These are phyloP conservation scores for Arthrobotrys musiformis DNA, from an alignment of 2,329 filamentous ascomycete species.

Conservation along the genomic window DNA sequence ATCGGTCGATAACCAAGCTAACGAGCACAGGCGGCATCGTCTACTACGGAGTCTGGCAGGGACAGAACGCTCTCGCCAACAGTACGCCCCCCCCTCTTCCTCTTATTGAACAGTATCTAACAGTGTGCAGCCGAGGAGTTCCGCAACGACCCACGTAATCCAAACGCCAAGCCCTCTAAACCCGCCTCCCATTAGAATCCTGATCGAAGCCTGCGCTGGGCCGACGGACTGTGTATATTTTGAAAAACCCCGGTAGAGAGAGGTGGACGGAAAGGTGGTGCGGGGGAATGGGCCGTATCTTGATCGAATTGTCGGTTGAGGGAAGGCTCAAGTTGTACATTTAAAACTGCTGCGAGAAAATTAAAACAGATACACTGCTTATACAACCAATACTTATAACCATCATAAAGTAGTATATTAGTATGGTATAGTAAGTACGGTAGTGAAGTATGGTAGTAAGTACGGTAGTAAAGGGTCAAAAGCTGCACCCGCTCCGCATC, in stretches of 20 bases:
- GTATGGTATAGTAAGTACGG: not conserved
- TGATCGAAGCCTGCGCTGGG: constrained; percentile 3
- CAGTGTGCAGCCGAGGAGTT: constrained; percentile 80
- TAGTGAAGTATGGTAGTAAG: too few relatives aligned
- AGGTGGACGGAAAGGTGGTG: not conserved
- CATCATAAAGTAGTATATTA: not conserved
- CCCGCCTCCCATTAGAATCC: constrained; percentile 42
- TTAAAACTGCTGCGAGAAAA: constrained; percentile 25
- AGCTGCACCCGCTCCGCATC: constrained; percentile 65
- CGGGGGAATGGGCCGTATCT: not conserved
- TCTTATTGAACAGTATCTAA: constrained; percentile 58
- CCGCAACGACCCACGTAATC: constrained; percentile 97
- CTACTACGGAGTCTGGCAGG: constrained; percentile 89
- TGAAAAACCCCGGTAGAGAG: constrained; percentile 8
- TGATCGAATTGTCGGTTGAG: too few relatives aligned
- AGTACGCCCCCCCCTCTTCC: constrained; percentile 71
- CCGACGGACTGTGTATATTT: constrained; percentile 22
- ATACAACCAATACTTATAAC: too few relatives aligned
- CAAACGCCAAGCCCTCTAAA: constrained; percentile 64
- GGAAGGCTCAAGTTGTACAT: constrained; percentile 43
- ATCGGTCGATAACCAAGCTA: not conserved
- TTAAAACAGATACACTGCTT: too few relatives aligned
- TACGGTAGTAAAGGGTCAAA: not conserved
- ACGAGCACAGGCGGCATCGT: constrained; percentile 76
- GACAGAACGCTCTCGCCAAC: constrained; percentile 78